Conservation (phyloP, 2,329 filamentous ascomycete species). For the Claviceps sorghi region DNA sequence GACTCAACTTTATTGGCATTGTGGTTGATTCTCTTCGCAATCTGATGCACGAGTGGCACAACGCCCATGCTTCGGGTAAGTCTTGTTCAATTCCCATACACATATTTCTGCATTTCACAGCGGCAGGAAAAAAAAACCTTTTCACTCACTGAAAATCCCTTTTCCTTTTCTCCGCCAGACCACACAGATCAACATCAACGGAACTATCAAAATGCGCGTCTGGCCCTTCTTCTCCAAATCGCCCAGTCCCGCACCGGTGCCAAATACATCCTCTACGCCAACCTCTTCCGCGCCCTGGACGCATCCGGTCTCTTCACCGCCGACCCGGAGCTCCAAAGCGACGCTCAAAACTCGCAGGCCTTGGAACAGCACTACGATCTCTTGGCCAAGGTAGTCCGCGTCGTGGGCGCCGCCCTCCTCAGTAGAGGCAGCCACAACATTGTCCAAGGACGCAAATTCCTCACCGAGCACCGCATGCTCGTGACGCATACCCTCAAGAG, state of each 20-base stretch:
- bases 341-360: constrained; percentile 53
- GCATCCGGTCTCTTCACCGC: constrained; percentile 74
- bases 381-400: constrained; percentile 63
- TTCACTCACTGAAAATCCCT: not conserved
- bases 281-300: constrained; percentile 68
- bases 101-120: not conserved
- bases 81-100: not conserved
- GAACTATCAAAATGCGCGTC: constrained; percentile 51
- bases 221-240: constrained; percentile 71
- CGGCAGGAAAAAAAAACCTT: not conserved
- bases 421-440: constrained; percentile 73
- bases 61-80: constrained; percentile 40
- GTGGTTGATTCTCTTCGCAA: constrained; percentile 75
- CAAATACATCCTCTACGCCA: constrained; percentile 73
- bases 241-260: constrained; percentile 76
- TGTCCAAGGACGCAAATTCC: constrained; percentile 62
- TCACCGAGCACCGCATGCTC: constrained; percentile 67
- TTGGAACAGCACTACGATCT: constrained; percentile 73
- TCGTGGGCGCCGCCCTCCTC: constrained; percentile 70
- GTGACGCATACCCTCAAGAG: constrained; percentile 85
- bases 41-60: constrained; percentile 58
- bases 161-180: constrained; percentile 13
- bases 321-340: constrained; percentile 83
- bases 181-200: constrained; percentile 30
- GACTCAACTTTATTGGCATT: constrained; percentile 81